Base-by-base conservation (phyloP, 2,329 filamentous ascomycete species). In the Acrocalymma vagum region DNA sequence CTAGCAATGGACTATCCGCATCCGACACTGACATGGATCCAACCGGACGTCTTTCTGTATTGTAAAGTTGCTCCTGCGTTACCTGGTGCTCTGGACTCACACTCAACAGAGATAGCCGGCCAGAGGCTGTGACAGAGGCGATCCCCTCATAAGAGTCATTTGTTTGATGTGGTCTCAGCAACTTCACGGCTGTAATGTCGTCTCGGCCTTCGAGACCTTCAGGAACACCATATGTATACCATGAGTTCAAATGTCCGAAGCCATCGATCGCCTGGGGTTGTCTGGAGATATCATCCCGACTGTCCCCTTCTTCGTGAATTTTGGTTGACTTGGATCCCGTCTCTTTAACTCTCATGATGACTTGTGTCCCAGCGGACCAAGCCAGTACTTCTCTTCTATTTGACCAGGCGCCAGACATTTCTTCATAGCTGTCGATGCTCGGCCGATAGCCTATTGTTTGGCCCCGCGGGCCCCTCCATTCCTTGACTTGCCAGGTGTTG, bases 371-470 rank as follows among this genome's bases (percentile, higher is more conserved):
- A 9, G 82, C 82, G 36, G 82, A 82, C 76, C 81, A 84, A 3
- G 76, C 79, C 6, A 86, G 60, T 0, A 81, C 75, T 55, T 85
- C 82, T 53, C 73, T 76, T 49, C 78, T 71, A 31, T 78, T 70
- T 30, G 65, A 62, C 41, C 64, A 66, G 2, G 45, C 38, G 8
- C 65, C 63, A 3, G 71, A 72, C 27, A 68, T 72, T n/a, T 70
- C 65, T 51, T 83, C 80, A 51, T 82, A 82, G 41, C 78, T 80
- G 54, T 83, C 79, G 31, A 84, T 74, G 27, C 74, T 72, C 13
- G 83, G 82, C 16, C 76, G 77, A 51, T 83, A 86, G 3, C 82
- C 82, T 57, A 85, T 79, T 39, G 72, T 84, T 69, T 74, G 76
- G 1, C 73, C 72, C 46, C 57, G 72, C 38, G 63, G 71, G 49